These are phyloP conservation scores for Euptelea pleiosperma DNA, from an alignment of 164 flowering plant species.

Conservation along the genomic window DNA sequence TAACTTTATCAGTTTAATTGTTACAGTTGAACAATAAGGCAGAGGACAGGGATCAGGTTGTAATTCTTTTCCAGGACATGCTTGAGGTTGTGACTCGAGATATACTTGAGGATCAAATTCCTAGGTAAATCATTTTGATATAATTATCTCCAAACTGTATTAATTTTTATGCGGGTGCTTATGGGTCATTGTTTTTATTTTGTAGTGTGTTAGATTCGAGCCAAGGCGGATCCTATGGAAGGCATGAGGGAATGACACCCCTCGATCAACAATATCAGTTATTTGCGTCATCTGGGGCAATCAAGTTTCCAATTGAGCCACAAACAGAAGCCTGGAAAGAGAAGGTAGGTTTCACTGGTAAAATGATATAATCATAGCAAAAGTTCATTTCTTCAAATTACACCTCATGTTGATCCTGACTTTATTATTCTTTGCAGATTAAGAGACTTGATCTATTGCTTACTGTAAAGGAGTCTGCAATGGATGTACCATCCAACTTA, in stretches of 20 bases:
- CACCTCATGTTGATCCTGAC: too few species aligned
- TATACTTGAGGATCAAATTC: conserved; percentile 69
- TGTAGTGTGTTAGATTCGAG: conserved; percentile 67
- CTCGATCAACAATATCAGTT: conserved; percentile 65
- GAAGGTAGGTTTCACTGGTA: conserved; percentile 41
- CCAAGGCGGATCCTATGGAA: conserved; percentile 54
- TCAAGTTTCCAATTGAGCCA: conserved; percentile 58
- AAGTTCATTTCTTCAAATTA: too few species aligned
- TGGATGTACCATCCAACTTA: conserved; percentile 96
- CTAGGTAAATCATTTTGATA: conserved; percentile 39
- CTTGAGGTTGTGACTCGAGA: conserved; percentile 85
- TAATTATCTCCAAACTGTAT: neutral
- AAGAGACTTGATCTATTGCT: conserved; percentile 75
- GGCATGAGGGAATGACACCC: conserved; percentile 54
- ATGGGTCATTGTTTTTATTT: conserved; percentile 1
- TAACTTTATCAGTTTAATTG: neutral
- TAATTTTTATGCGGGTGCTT: conserved; percentile 8
- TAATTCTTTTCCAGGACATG: conserved; percentile 94
- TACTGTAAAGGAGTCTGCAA: conserved; percentile 94
- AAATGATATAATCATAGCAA: neutral
- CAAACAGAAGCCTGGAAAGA: conserved; percentile 88
- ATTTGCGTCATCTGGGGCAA: conserved; percentile 82
- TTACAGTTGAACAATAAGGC: conserved; percentile 59
- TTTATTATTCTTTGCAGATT: conserved; percentile 47
- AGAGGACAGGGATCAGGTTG: conserved; percentile 72